Percentiles rank a stretch among this genome's conserved stretches.
Evolutionary conservation across 768 basidiomycete species (phyloP).

Genomic region (Roridomyces roridus): DNA sequence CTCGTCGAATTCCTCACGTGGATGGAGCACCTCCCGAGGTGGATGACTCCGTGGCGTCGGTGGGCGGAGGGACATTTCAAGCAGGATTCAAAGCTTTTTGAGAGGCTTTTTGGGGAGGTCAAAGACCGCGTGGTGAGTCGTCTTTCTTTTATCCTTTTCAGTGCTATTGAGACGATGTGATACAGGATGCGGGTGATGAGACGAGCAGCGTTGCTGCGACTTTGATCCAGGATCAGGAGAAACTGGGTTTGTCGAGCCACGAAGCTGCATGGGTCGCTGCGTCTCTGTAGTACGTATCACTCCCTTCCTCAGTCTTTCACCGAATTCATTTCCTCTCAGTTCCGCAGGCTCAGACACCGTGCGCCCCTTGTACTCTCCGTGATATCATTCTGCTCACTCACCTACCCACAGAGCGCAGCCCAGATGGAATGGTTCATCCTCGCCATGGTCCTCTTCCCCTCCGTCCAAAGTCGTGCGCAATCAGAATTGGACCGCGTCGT

Average conservation of each 20-base stretch:
- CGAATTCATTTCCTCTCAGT: background rate
- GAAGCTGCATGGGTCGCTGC: constrained; percentile 26
- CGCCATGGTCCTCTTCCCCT: background rate
- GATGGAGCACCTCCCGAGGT: constrained; percentile 36
- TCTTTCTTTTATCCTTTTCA: background rate
- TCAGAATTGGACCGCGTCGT: constrained; percentile 18
- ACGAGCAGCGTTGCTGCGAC: constrained; percentile 9
- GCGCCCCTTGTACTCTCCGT: constrained; percentile 11
- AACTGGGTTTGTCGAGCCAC: constrained; percentile 8
- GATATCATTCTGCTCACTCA: constrained; percentile 26
- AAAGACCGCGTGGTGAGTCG: background rate
- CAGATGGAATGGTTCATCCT: constrained; percentile 27
- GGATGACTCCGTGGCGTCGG: constrained; percentile 21
- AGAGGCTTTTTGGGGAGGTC: constrained; percentile 13
- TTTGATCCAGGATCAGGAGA: constrained; percentile 14
- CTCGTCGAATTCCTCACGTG: constrained; percentile 41
- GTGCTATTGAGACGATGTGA: background rate
- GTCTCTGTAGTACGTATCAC: constrained; percentile 10
- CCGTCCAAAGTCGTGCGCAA: background rate
- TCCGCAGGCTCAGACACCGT: constrained; percentile 30
- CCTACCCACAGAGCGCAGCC: constrained; percentile 23
- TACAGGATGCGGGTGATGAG: constrained; percentile 16
- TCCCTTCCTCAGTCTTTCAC: background rate
- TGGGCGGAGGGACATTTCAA: constrained; percentile 9
- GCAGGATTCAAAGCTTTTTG: constrained; percentile 27